Percentiles rank a stretch among this genome's conserved stretches.
phyloP scores from a whole-genome alignment of 805 yeast species.

The Teunomyces gatunensis region DNA sequence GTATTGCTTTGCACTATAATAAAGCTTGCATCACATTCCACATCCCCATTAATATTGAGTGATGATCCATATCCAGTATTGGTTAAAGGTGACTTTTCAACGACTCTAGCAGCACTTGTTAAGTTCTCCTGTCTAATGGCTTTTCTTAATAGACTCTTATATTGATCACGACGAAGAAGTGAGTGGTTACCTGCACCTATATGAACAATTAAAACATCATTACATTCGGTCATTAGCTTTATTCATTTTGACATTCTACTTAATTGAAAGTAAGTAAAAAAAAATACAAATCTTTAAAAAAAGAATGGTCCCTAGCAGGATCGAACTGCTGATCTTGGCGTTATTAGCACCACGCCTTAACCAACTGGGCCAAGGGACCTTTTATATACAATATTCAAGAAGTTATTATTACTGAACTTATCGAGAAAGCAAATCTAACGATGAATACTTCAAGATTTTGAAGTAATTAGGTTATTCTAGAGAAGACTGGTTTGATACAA shows the following conservation, averaged over 20 bases:
- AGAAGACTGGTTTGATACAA: too few relatives aligned
- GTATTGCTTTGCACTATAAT: conserved; percentile 14
- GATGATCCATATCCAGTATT: conserved; percentile 53
- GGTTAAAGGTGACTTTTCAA: conserved; percentile 42
- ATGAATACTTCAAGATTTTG: too few relatives aligned
- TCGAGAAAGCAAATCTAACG: too few relatives aligned
- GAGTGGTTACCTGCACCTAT: conserved; percentile 53
- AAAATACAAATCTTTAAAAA: not conserved
- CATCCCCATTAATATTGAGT: conserved; percentile 37
- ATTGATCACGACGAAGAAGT: conserved; percentile 12
- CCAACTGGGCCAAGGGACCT: conserved; percentile 61
- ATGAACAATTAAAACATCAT: conserved; percentile 31
- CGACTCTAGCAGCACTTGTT: conserved; percentile 14
- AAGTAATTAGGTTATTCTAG: too few relatives aligned
- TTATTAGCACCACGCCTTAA: conserved; percentile 60
- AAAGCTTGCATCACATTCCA: conserved; percentile 45
- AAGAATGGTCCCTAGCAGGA: conserved; percentile 30
- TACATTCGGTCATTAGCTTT: not conserved
- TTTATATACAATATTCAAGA: not conserved
- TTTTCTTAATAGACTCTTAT: conserved; percentile 25
- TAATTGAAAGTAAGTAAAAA: not conserved
- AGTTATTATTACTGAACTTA: not conserved
- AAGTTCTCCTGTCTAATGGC: conserved; percentile 19
- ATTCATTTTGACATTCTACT: not conserved
- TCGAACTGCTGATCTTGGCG: conserved; percentile 53